phyloP scores from a whole-genome alignment of 1,284 basidiomycete species.

The Papiliotrema laurentii region DNA sequence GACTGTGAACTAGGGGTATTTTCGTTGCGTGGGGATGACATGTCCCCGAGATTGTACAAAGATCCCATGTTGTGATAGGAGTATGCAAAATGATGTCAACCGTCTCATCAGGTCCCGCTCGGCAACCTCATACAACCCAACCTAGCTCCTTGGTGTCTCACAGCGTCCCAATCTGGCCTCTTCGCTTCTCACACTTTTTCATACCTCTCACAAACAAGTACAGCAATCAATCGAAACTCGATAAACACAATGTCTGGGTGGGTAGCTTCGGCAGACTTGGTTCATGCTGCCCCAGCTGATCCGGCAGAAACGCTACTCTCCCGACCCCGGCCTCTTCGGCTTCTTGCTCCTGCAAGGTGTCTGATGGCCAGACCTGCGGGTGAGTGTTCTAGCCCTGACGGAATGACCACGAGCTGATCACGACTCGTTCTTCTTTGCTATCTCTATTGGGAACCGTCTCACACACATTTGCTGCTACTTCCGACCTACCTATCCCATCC shows the following conservation, averaged over 20 bases:
- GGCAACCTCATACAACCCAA: too few species aligned
- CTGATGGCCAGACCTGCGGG: constrained; percentile 1
- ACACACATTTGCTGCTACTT: too few species aligned
- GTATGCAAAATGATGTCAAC: too few species aligned
- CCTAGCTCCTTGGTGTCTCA: too few species aligned
- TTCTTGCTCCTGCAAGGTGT: constrained; percentile 2
- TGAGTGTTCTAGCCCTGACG: neutral
- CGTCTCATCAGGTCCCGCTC: too few species aligned
- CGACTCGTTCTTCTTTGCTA: neutral
- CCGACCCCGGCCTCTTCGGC: constrained; percentile 4
- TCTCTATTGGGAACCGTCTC: too few species aligned
- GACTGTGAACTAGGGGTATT: neutral
- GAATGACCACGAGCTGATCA: constrained; percentile 1
- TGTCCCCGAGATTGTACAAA: too few species aligned
- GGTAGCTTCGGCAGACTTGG: neutral
- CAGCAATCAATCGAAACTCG: neutral
- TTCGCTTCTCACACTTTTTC: neutral
- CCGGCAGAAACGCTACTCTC: neutral
- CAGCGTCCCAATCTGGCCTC: neutral
- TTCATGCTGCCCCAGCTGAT: neutral
- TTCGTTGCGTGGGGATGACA: too few species aligned
- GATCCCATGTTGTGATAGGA: too few species aligned
- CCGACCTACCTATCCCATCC: too few species aligned
- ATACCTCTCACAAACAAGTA: neutral
- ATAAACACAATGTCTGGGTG: constrained; percentile 11